phyloP scores from a whole-genome alignment of 192 early-diverging fungal species.

The Umbelopsis vinacea region DNA sequence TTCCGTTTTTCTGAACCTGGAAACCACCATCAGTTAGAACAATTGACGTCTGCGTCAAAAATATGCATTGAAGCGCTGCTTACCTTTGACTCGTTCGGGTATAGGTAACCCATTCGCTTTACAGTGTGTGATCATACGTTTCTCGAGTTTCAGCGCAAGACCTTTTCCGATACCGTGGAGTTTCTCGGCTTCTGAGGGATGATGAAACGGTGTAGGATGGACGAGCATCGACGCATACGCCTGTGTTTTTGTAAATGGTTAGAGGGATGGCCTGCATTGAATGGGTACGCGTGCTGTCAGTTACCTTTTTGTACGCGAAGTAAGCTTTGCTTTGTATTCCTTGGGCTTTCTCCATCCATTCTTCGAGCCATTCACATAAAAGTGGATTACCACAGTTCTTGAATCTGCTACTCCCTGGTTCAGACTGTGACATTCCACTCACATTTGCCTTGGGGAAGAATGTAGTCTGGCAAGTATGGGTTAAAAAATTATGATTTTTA shows the following conservation, averaged over 20 bases:
- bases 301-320: constrained; percentile 61
- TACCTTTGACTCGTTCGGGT: constrained; percentile 30
- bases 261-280: no score
- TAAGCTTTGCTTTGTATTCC: constrained; percentile 53
- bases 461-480: background rate
- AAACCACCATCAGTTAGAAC: no score
- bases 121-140: constrained; percentile 57
- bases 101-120: constrained; percentile 52
- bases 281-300: background rate
- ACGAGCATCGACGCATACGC: constrained; percentile 64
- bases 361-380: constrained; percentile 67
- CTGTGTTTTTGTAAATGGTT: constrained; percentile 26
- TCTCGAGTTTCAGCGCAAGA: constrained; percentile 55
- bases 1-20: background rate
- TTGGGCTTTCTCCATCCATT: constrained; percentile 66
- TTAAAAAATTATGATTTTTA: background rate
- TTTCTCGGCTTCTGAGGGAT: constrained; percentile 61
- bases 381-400: constrained; percentile 70
- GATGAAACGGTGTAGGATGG: constrained; percentile 62
- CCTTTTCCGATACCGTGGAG: constrained; percentile 69
- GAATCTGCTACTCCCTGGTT: background rate
- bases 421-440: background rate
- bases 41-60: no score
- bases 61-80: background rate
- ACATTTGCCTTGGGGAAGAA: background rate